Evolutionary conservation across 306 rosid species (phyloP).

Genomic region (Glycine soja): DNA sequence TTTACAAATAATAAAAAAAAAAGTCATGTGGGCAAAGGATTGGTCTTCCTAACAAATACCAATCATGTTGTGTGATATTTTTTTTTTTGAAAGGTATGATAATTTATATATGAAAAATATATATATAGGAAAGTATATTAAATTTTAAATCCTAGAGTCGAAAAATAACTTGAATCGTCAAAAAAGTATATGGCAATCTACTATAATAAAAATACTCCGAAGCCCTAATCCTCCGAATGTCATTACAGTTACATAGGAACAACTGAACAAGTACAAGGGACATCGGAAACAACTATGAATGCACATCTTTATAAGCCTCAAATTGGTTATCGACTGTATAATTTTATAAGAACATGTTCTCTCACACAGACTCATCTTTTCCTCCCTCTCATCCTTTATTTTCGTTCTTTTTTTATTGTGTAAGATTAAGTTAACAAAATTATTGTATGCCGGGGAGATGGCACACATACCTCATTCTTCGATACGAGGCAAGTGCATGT

Average conservation of each 20-base stretch:
- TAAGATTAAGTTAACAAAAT: slow-evolving; percentile 45
- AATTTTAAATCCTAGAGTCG: too few species aligned
- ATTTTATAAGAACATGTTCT: slow-evolving; percentile 25
- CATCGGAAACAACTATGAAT: not conserved
- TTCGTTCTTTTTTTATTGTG: slow-evolving; percentile 2
- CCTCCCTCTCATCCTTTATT: not conserved
- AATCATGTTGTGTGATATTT: too few species aligned
- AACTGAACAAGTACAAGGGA: not conserved
- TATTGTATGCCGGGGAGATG: slow-evolving; percentile 76
- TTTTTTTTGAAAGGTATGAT: too few species aligned
- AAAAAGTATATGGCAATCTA: not conserved
- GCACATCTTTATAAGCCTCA: slow-evolving; percentile 58
- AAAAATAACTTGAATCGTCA: too few species aligned
- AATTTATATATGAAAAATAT: too few species aligned
- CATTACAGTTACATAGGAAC: not conserved
- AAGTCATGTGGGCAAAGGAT: too few species aligned
- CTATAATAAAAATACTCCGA: slow-evolving; percentile 21
- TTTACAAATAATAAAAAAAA: too few species aligned
- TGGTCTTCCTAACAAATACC: too few species aligned
- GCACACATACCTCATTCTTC: slow-evolving; percentile 84
- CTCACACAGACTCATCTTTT: not conserved
- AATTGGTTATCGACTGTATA: slow-evolving; percentile 55
- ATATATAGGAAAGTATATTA: too few species aligned
- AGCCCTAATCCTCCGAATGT: slow-evolving; percentile 2
- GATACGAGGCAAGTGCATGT: slow-evolving; percentile 81